phyloP scores from a whole-genome alignment of 306 rosid species.

The Sechiopsis laciniata region DNA sequence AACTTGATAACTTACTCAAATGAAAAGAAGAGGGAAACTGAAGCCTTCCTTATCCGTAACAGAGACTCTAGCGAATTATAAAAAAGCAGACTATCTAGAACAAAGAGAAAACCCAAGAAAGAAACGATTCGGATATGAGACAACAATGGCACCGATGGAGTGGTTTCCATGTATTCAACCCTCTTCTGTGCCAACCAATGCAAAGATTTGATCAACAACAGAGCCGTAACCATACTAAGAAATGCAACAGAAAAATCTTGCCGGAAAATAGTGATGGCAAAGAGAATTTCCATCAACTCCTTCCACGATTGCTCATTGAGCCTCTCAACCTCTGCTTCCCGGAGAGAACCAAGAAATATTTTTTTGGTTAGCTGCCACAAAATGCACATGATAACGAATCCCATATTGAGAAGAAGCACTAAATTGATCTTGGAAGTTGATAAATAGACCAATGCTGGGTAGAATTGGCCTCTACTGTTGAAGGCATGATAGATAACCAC shows the following conservation, averaged over 20 bases:
- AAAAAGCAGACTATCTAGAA: slow-evolving; percentile 66
- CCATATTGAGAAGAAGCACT: slow-evolving; percentile 95
- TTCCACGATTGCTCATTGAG: slow-evolving; percentile 98
- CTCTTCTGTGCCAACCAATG: slow-evolving; percentile 99
- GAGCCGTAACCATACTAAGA: slow-evolving; percentile 82
- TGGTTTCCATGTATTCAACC: slow-evolving; percentile 95
- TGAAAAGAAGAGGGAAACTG: slow-evolving; percentile 87
- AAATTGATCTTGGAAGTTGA: slow-evolving; percentile 94
- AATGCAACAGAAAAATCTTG: slow-evolving; percentile 93
- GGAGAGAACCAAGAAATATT: slow-evolving; percentile 75
- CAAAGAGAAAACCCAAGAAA: slow-evolving; percentile 82
- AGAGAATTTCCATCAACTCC: slow-evolving; percentile 95
- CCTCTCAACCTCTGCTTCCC: slow-evolving; percentile 98
- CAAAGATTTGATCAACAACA: slow-evolving; percentile 78
- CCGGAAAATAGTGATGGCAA: slow-evolving; percentile 90
- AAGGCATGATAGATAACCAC: slow-evolving; percentile 88
- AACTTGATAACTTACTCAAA: slow-evolving; percentile 70
- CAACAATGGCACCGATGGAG: slow-evolving; percentile 68
- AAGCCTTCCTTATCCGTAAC: slow-evolving; percentile 61
- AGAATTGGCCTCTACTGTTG: slow-evolving; percentile 90
- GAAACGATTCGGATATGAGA: slow-evolving; percentile 90
- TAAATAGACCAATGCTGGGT: slow-evolving; percentile 91
- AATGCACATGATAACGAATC: slow-evolving; percentile 76
- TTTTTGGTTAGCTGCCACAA: slow-evolving; percentile 82
- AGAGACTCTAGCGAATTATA: slow-evolving; percentile 57